Conservation (phyloP, 768 basidiomycete species). For the Auricularia sp. region DNA sequence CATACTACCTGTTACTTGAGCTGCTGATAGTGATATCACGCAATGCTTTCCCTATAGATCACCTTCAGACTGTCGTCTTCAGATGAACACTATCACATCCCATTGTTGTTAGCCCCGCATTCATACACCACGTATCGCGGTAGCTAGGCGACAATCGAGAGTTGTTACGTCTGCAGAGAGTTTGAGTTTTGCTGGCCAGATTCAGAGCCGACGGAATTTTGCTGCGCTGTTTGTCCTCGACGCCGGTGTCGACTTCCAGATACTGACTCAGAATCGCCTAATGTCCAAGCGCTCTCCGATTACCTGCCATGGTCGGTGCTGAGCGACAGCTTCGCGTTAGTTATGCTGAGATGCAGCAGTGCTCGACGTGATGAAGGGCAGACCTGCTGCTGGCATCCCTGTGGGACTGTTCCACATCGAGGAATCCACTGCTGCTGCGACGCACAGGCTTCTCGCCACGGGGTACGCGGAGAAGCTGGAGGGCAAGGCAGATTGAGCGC, state of each 20-base stretch:
- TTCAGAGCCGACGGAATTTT: too few species aligned
- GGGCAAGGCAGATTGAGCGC: conserved; percentile 2
- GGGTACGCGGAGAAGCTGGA: background rate
- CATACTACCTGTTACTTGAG: background rate
- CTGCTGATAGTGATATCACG: background rate
- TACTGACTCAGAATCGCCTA: background rate
- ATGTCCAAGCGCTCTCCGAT: background rate
- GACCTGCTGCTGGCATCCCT: background rate
- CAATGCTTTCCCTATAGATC: conserved; percentile 25
- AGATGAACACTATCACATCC: conserved; percentile 81
- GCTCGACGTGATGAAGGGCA: too few species aligned
- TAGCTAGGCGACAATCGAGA: conserved; percentile 33
- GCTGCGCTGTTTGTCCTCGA: too few species aligned
- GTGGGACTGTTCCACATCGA: background rate
- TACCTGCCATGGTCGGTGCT: too few species aligned
- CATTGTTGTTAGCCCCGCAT: conserved; percentile 83
- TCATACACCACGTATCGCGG: conserved; percentile 89
- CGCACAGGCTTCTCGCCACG: background rate
- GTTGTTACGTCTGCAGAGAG: too few species aligned
- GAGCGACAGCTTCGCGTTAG: background rate
- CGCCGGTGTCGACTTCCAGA: too few species aligned
- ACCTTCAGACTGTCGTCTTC: conserved; percentile 64
- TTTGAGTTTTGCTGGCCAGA: too few species aligned
- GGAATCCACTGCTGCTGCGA: background rate
- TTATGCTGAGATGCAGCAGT: background rate